Base-by-base conservation (phyloP, 139 green algal species). In the Tetraselmis striata region DNA sequence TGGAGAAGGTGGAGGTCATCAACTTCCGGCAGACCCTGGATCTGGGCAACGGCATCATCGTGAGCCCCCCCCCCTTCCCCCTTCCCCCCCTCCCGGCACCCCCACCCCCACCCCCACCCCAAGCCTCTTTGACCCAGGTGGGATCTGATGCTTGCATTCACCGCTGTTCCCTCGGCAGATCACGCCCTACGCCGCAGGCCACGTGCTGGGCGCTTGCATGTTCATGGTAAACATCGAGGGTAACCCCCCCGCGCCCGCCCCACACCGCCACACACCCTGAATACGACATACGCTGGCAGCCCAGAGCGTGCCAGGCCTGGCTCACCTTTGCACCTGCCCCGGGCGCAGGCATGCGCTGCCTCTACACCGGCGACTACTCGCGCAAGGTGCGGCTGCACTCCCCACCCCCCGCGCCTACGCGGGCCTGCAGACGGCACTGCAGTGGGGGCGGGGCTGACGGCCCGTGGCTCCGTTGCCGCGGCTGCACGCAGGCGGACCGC, bases 201-300 rank as follows among this genome's bases (percentile, higher is more conserved):
- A 99, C 85, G 96, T 99, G 75, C 86, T 99, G 84, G 97, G 97
- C 23, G 97, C 97, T n/a, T 95, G 94, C 32, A 99, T 99, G 97
- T 99, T 99, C 89, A 93, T 95, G 90, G 93, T 99, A 28, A 94
- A 99, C 83, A 95, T 99, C 28, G 94, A 85, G n/a, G n/a, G n/a
- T n/a, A n/a, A n/a, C n/a, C n/a, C n/a, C n/a, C n/a, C n/a, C n/a
- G n/a, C n/a, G n/a, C n/a, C n/a, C n/a, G n/a, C n/a, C n/a, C n/a
- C n/a, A n/a, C n/a, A n/a, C n/a, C n/a, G n/a, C n/a, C n/a, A n/a
- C n/a, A n/a, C n/a, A n/a, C n/a, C n/a, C n/a, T n/a, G n/a, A n/a
- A n/a, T n/a, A n/a, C n/a, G n/a, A n/a, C n/a, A n/a, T n/a, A n/a
- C n/a, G n/a, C n/a, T n/a, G n/a, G n/a, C n/a, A n/a, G n/a, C n/a